These are phyloP conservation scores for Aspergillus terreus DNA, from an alignment of 2,329 filamentous ascomycete genomes.

Conservation along the genomic window DNA sequence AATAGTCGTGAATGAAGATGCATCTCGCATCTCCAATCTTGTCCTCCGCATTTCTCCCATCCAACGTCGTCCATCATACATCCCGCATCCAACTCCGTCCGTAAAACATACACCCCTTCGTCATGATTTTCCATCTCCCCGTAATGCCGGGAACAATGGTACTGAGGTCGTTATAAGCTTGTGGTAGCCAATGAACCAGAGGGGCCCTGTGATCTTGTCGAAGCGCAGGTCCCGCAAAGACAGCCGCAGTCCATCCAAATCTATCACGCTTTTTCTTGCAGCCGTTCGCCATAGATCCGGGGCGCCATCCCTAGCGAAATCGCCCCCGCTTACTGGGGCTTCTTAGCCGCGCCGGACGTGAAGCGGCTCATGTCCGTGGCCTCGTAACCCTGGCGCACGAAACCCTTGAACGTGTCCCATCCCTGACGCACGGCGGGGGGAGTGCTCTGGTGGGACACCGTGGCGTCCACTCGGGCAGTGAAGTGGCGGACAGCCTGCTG, in stretches of 20 bases:
- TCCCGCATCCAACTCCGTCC: neutral
- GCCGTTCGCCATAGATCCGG: neutral
- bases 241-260: neutral
- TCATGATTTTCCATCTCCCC: constrained; percentile 4
- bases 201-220: neutral
- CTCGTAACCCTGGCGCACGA: constrained; percentile 70
- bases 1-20: neutral
- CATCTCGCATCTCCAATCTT: neutral
- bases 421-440: constrained; percentile 73
- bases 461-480: constrained; percentile 71
- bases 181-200: too few relatives aligned
- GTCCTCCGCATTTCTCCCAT: neutral
- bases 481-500: constrained; percentile 73
- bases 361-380: constrained; percentile 76
- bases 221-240: neutral
- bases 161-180: neutral
- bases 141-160: constrained; percentile 1
- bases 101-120: neutral
- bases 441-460: constrained; percentile 80
- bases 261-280: neutral
- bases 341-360: constrained; percentile 51
- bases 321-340: constrained; percentile 41
- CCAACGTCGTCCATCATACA: neutral
- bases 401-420: constrained; percentile 76
- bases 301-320: neutral